Percentiles rank a stretch among this genome's conserved stretches.
phyloP scores from a whole-genome alignment of 768 basidiomycete species.

The Clathrus columnatus region DNA sequence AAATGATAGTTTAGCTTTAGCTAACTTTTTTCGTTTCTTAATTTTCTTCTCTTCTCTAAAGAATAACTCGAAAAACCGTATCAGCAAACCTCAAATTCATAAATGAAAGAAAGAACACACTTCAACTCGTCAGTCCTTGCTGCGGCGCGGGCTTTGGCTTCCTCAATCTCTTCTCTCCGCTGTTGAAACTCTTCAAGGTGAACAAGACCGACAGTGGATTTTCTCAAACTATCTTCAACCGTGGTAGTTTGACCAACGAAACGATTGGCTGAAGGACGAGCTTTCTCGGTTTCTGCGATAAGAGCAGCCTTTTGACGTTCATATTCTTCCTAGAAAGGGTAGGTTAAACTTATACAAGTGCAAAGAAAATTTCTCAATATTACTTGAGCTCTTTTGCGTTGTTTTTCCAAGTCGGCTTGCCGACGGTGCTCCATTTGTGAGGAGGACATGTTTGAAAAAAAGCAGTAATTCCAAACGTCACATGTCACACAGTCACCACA shows the following conservation, averaged over 20 bases:
- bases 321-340: slow-evolving; percentile 69
- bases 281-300: slow-evolving; percentile 86
- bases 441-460: slow-evolving; percentile 47
- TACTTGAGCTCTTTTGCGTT: slow-evolving; percentile 45
- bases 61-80: slow-evolving; percentile 70
- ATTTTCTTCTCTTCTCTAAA: slow-evolving; percentile 82
- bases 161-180: slow-evolving; percentile 79
- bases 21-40: slow-evolving; percentile 89
- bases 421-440: slow-evolving; percentile 79
- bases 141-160: slow-evolving; percentile 83
- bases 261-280: slow-evolving; percentile 75
- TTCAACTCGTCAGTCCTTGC: slow-evolving; percentile 77
- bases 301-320: slow-evolving; percentile 74
- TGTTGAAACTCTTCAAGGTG: slow-evolving; percentile 89
- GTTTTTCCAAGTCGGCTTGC: slow-evolving; percentile 77
- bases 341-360: neutral
- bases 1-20: slow-evolving; percentile 86
- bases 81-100: slow-evolving; percentile 28
- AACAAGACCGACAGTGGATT: slow-evolving; percentile 87
- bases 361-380: slow-evolving; percentile 6
- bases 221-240: slow-evolving; percentile 87
- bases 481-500: neutral
- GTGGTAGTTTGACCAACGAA: slow-evolving; percentile 94
- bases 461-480: neutral
- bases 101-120: slow-evolving; percentile 44